Evolutionary conservation across 2,329 filamentous ascomycete species (phyloP).

Genomic region (Aspergillus hortae): DNA sequence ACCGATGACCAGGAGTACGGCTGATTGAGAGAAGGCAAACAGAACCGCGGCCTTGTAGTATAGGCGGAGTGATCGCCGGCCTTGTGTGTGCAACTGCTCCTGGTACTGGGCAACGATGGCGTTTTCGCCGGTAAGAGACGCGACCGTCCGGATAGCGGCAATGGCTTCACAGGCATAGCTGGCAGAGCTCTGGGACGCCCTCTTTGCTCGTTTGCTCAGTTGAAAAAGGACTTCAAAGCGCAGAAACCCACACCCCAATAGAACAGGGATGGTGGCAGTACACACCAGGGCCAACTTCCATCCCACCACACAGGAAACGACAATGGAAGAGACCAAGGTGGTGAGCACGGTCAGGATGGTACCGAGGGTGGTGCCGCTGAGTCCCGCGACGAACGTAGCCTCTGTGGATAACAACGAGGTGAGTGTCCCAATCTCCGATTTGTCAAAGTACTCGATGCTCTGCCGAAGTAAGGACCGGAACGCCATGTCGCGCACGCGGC

Average conservation of each 20-base stretch:
- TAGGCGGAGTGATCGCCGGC: neutral
- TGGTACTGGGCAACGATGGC: neutral
- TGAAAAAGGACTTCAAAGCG: constrained; percentile 1
- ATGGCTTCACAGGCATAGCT: constrained; percentile 28
- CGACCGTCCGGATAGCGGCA: constrained; percentile 47
- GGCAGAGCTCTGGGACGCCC: neutral
- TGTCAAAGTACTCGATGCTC: constrained; percentile 7
- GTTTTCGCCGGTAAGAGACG: constrained; percentile 1
- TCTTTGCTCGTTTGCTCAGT: neutral
- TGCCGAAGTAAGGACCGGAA: neutral
- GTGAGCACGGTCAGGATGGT: constrained; percentile 4
- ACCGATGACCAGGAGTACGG: constrained; percentile 16
- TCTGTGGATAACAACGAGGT: neutral
- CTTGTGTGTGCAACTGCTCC: neutral
- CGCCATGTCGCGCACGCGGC: neutral
- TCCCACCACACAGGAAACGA: constrained; percentile 2
- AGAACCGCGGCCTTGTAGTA: constrained; percentile 23
- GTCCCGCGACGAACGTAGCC: neutral
- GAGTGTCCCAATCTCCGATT: neutral
- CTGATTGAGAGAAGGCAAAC: constrained; percentile 25
- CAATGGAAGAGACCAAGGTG: constrained; percentile 3
- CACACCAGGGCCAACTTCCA: constrained; percentile 11
- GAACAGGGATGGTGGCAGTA: constrained; percentile 4
- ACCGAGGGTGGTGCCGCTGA: constrained; percentile 4
- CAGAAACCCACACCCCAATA: constrained; percentile 4